These are phyloP conservation scores for Adansonia digitata DNA, from an alignment of 345 rosid genomes.

Conservation along the genomic window DNA sequence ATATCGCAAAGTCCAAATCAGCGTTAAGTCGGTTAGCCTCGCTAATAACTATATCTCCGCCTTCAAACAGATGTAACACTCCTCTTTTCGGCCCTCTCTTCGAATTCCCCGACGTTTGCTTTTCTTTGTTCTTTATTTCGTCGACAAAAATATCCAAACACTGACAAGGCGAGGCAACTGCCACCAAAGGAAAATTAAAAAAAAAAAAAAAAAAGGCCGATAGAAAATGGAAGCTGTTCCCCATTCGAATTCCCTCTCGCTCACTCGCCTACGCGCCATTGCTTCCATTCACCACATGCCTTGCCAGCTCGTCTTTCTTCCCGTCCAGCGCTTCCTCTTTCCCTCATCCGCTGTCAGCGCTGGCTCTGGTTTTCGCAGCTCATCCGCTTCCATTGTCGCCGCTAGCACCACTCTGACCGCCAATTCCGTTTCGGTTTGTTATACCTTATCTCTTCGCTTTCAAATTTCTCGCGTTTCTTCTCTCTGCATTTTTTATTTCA, in stretches of 20 bases:
- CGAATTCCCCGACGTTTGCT: background rate
- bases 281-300: constrained; percentile 22
- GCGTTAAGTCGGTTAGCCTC: too few species aligned
- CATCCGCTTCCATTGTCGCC: constrained; percentile 27
- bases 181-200: background rate
- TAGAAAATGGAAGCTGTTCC: constrained; percentile 40
- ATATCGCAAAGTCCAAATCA: too few species aligned
- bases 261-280: constrained; percentile 33
- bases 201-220: background rate
- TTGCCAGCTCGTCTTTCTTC: constrained; percentile 28
- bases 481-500: background rate
- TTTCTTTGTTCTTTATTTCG: too few species aligned
- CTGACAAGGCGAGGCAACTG: background rate
- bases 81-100: background rate
- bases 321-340: constrained; percentile 14
- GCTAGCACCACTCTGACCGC: constrained; percentile 43
- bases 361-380: constrained; percentile 19
- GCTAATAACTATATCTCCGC: background rate
- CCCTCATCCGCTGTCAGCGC: constrained; percentile 13
- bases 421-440: constrained; percentile 47
- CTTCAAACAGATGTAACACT: background rate
- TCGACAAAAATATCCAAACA: background rate
- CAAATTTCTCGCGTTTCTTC: background rate
- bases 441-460: constrained; percentile 15
- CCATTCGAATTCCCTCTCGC: constrained; percentile 21